Conservation (phyloP, 2,329 filamentous ascomycete genomes). For the Orbilia quercus region DNA sequence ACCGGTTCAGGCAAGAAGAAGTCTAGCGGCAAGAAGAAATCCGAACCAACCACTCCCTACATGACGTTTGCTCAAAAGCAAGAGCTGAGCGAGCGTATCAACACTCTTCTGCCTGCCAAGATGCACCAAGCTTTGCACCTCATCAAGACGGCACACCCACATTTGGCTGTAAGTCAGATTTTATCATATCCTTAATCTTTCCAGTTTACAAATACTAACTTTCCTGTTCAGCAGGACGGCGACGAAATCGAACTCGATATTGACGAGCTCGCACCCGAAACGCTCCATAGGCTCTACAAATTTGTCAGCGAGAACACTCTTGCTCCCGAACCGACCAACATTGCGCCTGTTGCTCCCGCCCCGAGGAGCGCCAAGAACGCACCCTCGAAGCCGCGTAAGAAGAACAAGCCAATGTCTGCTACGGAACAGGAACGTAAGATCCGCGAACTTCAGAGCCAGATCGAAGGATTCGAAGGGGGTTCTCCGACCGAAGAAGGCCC, state of each 20-base stretch:
- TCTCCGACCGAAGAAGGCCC: slow-evolving; percentile 49
- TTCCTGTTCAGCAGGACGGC: slow-evolving; percentile 64
- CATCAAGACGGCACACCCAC: slow-evolving; percentile 83
- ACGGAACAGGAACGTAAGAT: slow-evolving; percentile 76
- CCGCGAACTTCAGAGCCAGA: slow-evolving; percentile 68
- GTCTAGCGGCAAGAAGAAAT: slow-evolving; percentile 64
- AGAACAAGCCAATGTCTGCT: slow-evolving; percentile 82
- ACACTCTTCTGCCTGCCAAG: slow-evolving; percentile 79
- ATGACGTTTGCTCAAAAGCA: slow-evolving; percentile 86
- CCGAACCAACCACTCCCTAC: slow-evolving; percentile 63
- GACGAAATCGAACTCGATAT: slow-evolving; percentile 72
- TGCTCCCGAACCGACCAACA: slow-evolving; percentile 59
- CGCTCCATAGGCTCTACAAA: slow-evolving; percentile 69
- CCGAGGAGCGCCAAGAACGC: slow-evolving; percentile 66
- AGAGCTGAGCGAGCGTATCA: slow-evolving; percentile 86
- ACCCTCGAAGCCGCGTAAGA: slow-evolving; percentile 70
- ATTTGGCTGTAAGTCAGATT: slow-evolving; percentile 66
- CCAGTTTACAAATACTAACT: slow-evolving; percentile 4
- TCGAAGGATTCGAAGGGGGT: slow-evolving; percentile 47
- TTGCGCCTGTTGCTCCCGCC: slow-evolving; percentile 56
- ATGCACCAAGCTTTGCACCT: slow-evolving; percentile 85
- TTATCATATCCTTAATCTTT: not conserved
- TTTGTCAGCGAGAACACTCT: slow-evolving; percentile 66
- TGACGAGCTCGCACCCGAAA: slow-evolving; percentile 69
- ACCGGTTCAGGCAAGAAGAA: slow-evolving; percentile 61